Conservation (phyloP, 2,329 filamentous ascomycete genomes). For the Blastomyces percursus region DNA sequence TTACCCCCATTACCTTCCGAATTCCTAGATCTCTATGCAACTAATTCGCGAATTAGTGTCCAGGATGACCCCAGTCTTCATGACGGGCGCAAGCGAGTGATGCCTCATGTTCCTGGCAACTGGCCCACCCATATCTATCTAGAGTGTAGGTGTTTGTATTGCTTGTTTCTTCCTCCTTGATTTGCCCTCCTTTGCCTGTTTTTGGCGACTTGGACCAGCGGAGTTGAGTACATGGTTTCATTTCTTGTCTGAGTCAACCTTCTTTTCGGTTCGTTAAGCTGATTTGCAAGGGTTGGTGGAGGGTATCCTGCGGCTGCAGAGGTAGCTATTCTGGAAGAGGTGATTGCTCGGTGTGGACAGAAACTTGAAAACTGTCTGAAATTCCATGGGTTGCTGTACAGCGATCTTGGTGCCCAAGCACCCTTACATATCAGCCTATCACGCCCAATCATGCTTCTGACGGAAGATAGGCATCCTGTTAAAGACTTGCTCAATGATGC, state of each 20-base stretch:
- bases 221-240: not conserved
- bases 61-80: conserved; percentile 76
- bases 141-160: conserved; percentile 60
- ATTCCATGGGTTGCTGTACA: conserved; percentile 60
- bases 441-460: conserved; percentile 62
- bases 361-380: conserved; percentile 33
- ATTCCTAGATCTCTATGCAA: conserved; percentile 86
- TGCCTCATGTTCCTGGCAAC: conserved; percentile 74
- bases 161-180: not conserved
- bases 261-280: conserved; percentile 7
- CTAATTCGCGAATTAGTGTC: conserved; percentile 63
- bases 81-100: conserved; percentile 68
- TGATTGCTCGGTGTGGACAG: conserved; percentile 22
- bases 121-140: conserved; percentile 92
- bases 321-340: conserved; percentile 21
- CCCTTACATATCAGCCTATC: conserved; percentile 90
- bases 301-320: conserved; percentile 33
- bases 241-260: not conserved
- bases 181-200: not conserved
- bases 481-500: conserved; percentile 42
- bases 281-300: conserved; percentile 16
- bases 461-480: conserved; percentile 61
- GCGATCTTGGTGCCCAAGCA: conserved; percentile 63
- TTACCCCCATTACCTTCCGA: conserved; percentile 65
- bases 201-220: not conserved